phyloP scores from a whole-genome alignment of 1,284 basidiomycete genomes.

The Butyriboletus regius region DNA sequence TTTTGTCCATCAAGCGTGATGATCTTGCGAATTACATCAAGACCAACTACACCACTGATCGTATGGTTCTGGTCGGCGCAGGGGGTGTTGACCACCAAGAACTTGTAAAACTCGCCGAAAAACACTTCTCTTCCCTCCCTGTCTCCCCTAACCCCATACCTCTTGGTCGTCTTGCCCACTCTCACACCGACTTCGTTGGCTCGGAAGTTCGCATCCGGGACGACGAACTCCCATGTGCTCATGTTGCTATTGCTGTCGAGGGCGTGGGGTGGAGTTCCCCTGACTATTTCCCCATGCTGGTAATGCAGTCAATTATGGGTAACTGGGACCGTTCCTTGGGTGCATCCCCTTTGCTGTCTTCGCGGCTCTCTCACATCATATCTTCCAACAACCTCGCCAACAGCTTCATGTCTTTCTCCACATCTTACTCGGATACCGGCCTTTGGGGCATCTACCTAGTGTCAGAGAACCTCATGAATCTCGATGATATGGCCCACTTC shows the following conservation, averaged over 20 bases:
- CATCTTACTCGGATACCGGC: slow-evolving; percentile 98
- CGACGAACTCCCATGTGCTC: slow-evolving; percentile 80
- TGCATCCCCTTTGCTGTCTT: slow-evolving; percentile 82
- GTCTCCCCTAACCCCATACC: slow-evolving; percentile 82
- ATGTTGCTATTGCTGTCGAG: slow-evolving; percentile 95
- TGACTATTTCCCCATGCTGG: slow-evolving; percentile 99
- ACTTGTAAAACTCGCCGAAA: slow-evolving; percentile 90
- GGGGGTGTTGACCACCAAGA: slow-evolving; percentile 90
- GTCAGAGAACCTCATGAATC: slow-evolving; percentile 85
- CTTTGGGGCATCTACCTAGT: slow-evolving; percentile 99
- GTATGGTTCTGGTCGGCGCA: slow-evolving; percentile 96
- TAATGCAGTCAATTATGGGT: slow-evolving; percentile 95
- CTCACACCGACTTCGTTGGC: slow-evolving; percentile 80
- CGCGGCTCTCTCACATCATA: slow-evolving; percentile 85
- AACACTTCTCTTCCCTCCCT: slow-evolving; percentile 87
- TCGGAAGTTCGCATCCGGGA: slow-evolving; percentile 95
- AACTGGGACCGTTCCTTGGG: slow-evolving; percentile 99
- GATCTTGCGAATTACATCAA: slow-evolving; percentile 90
- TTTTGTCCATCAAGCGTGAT: slow-evolving; percentile 88
- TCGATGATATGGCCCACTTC: slow-evolving; percentile 92
- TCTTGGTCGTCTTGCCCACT: slow-evolving; percentile 71
- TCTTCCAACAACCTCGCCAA: slow-evolving; percentile 95
- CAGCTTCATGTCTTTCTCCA: slow-evolving; percentile 99
- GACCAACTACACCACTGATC: slow-evolving; percentile 97
- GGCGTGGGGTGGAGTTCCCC: slow-evolving; percentile 96